These are phyloP conservation scores for Pouteria campechiana DNA, from an alignment of 179 eudicot genomes.

Conservation along the genomic window DNA sequence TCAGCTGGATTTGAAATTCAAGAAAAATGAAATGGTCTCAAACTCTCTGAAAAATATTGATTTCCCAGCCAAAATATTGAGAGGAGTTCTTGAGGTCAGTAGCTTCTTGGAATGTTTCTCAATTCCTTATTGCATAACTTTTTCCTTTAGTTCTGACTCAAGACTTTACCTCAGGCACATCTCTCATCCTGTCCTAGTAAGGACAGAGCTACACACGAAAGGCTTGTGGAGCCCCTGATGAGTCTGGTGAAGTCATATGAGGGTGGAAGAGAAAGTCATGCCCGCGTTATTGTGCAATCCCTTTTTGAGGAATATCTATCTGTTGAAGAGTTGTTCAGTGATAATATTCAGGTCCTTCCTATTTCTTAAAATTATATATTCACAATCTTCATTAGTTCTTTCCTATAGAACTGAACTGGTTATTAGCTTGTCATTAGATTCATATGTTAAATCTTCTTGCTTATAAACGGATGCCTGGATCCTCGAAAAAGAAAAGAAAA, in stretches of 20 bases:
- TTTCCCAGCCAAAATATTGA: conserved; percentile 83
- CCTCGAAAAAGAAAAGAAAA: too few species aligned
- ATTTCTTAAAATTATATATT: too few species aligned
- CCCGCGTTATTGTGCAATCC: conserved; percentile 82
- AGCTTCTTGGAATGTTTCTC: too few species aligned
- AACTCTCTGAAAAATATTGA: conserved; percentile 54
- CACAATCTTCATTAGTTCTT: too few species aligned
- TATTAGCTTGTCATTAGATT: too few species aligned
- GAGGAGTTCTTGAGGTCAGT: conserved; percentile 79
- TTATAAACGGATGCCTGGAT: too few species aligned
- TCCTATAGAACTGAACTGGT: too few species aligned
- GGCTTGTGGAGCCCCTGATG: conserved; percentile 86
- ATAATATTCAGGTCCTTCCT: conserved; percentile 98
- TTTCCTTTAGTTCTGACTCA: too few species aligned
- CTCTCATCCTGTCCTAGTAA: conserved; percentile 59
- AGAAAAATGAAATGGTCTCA: conserved; percentile 49
- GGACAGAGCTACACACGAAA: conserved; percentile 88
- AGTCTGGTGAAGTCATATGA: conserved; percentile 96
- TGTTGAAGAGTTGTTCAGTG: conserved; percentile 86
- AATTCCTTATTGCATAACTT: too few species aligned
- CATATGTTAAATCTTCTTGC: too few species aligned
- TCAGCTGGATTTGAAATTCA: conserved; percentile 80
- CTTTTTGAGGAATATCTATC: conserved; percentile 86
- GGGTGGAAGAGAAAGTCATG: conserved; percentile 99
- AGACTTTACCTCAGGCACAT: conserved; percentile 49